These are phyloP conservation scores for Aspergillus bridgeri DNA, from an alignment of 495 filamentous ascomycete species.

Conservation along the genomic window DNA sequence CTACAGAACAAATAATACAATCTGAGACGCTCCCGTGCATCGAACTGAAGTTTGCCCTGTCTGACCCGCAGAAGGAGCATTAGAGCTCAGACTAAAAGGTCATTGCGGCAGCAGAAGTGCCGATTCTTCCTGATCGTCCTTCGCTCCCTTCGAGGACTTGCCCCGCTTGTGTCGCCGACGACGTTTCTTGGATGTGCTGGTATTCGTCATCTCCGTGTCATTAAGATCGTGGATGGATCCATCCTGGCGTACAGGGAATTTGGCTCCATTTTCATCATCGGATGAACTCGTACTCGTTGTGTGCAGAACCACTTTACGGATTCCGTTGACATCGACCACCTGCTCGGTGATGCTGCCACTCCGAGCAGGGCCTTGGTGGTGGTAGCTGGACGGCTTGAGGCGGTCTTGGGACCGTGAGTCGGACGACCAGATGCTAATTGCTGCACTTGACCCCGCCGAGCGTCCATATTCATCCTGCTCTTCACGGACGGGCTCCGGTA, in stretches of 20 bases:
- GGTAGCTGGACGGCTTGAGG: conserved; percentile 26
- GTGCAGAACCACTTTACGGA: conserved; percentile 82
- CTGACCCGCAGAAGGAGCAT: conserved; percentile 20
- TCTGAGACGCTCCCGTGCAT: background rate
- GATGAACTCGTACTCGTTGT: conserved; percentile 56
- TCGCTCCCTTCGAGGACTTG: conserved; percentile 13
- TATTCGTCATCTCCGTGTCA: conserved; percentile 7
- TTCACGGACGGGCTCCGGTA: conserved; percentile 38
- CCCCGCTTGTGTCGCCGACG: conserved; percentile 32
- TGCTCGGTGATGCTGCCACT: conserved; percentile 90
- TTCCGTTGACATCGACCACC: conserved; percentile 73
- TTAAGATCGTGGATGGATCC: conserved; percentile 13
- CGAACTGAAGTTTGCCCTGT: background rate
- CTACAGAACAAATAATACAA: background rate
- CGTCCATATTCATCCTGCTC: conserved; percentile 29
- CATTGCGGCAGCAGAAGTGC: conserved; percentile 21
- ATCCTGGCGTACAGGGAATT: conserved; percentile 18
- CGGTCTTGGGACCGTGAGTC: conserved; percentile 24
- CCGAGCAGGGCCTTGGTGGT: conserved; percentile 54
- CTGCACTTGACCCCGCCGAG: conserved; percentile 18
- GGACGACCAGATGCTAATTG: conserved; percentile 41
- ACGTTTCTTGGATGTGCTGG: conserved; percentile 22
- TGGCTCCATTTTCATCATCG: conserved; percentile 25
- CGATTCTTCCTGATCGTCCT: conserved; percentile 16
- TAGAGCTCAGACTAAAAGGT: background rate